Evolutionary conservation across 1,284 basidiomycete species (phyloP), one percentile per base, ranked within the genome.

Genomic region (Thelephora terrestris): DNA sequence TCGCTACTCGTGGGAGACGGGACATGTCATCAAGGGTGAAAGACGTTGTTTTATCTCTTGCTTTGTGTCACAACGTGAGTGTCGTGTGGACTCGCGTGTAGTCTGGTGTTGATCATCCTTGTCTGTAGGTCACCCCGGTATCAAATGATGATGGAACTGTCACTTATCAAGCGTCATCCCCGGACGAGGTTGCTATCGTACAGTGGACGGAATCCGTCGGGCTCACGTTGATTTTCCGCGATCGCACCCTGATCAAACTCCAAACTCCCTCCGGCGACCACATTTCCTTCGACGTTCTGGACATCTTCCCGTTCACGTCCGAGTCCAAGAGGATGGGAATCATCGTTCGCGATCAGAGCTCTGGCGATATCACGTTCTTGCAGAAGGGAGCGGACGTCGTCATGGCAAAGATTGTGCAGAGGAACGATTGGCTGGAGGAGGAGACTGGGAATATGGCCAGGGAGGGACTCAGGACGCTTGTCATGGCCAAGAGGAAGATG

Each of bases 291-390:
- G 91, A 93, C 51, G 82, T 99, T 36, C 81, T 99, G 47, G 85
- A 95, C 46, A 76, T 99, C 46, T 99, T 99, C 69, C 96, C 96
- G 0, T 94, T 99, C 71, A 99, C 95, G 0, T 96, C 92, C 3
- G 96, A 98, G 63, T 93, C 91, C 1, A 99, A 99, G 65, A 88
- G 96, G 20, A 99, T 99, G 96, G 93, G 95, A 18, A 98, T 99
- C 58, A 78, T 99, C 55, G 85, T 99, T 14, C 83, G 87, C 18
- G 93, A 98, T 47, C 65, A 71, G 0, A 69, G 74, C 27, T 76
- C 79, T 0, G 82, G 85, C 38, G 90, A 94, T 50, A 81, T 94
- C 48, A 81, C 75, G 1, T 99, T 99, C 66, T 73, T 95, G 52
- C 91, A 98, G 62, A 99, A 99, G 63, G 96, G 96, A 10, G 96